Conservation (phyloP, 192 early-diverging fungal genomes). For the Radiomyces spectabilis region DNA sequence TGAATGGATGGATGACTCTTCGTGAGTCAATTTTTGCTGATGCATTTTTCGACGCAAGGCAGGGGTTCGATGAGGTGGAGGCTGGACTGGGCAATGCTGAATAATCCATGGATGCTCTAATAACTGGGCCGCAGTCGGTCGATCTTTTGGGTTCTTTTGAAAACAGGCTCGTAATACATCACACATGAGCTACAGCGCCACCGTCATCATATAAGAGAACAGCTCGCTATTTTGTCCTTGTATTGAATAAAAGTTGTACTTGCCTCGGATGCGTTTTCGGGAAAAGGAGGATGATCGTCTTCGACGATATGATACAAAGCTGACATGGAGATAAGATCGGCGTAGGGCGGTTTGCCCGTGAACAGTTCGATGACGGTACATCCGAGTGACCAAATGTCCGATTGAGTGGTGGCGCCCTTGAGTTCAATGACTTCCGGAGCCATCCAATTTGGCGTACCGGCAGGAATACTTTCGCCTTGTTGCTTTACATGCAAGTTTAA, state of each 20-base stretch:
- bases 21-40: no score
- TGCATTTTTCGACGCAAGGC: no score
- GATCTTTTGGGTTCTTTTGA: slow-evolving; percentile 62
- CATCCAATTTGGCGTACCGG: slow-evolving; percentile 87
- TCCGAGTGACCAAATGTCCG: slow-evolving; percentile 94
- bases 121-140: slow-evolving; percentile 68
- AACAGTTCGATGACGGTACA: slow-evolving; percentile 91
- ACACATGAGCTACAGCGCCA: slow-evolving; percentile 37
- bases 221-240: neutral
- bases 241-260: neutral
- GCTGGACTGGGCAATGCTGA: no score
- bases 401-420: slow-evolving; percentile 74
- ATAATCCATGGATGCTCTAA: slow-evolving; percentile 76
- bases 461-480: slow-evolving; percentile 53
- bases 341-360: slow-evolving; percentile 89
- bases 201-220: neutral
- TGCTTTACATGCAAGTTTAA: slow-evolving; percentile 67
- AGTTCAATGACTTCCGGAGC: slow-evolving; percentile 89
- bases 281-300: slow-evolving; percentile 81
- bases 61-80: no score
- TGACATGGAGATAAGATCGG: slow-evolving; percentile 76
- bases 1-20: no score
- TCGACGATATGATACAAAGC: slow-evolving; percentile 91
- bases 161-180: slow-evolving; percentile 84
- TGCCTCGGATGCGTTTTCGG: slow-evolving; percentile 59